These are phyloP conservation scores for Solanum bulbocastanum DNA, from an alignment of 257 asterid genomes.

Conservation along the genomic window DNA sequence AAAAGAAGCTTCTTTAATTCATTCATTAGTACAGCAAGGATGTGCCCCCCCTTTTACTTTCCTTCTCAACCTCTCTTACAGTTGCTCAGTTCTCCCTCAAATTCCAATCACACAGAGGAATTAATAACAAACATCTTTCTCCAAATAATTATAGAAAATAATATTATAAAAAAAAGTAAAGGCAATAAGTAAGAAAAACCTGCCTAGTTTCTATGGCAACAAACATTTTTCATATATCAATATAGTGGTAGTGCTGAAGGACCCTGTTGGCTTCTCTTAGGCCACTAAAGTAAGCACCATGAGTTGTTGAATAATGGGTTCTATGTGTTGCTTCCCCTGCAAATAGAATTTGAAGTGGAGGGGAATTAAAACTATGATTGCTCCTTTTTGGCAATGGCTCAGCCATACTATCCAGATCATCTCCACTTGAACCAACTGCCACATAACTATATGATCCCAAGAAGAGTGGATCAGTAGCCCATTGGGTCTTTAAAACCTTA, in stretches of 20 bases:
- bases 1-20: not conserved
- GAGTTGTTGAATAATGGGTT: constrained; percentile 90
- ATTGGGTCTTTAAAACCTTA: constrained; percentile 52
- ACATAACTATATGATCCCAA: constrained; percentile 80
- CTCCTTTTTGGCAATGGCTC: constrained; percentile 58
- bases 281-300: constrained; percentile 92
- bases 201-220: not conserved
- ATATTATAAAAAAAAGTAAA: not conserved
- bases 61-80: not conserved
- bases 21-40: not conserved
- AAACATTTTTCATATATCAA: constrained; percentile 12
- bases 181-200: not conserved
- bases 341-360: constrained; percentile 61
- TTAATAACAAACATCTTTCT: not conserved
- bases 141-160: not conserved
- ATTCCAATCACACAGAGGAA: not conserved
- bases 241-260: constrained; percentile 53
- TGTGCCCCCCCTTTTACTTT: not conserved
- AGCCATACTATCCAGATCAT: constrained; percentile 70
- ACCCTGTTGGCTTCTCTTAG: constrained; percentile 90
- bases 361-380: not conserved
- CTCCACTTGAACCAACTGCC: constrained; percentile 75
- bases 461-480: constrained; percentile 93
- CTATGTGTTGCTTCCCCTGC: constrained; percentile 96
- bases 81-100: not conserved